Evolutionary conservation across 2,329 filamentous ascomycete genomes (phyloP).

Genomic region (Aspergillus jensenii): DNA sequence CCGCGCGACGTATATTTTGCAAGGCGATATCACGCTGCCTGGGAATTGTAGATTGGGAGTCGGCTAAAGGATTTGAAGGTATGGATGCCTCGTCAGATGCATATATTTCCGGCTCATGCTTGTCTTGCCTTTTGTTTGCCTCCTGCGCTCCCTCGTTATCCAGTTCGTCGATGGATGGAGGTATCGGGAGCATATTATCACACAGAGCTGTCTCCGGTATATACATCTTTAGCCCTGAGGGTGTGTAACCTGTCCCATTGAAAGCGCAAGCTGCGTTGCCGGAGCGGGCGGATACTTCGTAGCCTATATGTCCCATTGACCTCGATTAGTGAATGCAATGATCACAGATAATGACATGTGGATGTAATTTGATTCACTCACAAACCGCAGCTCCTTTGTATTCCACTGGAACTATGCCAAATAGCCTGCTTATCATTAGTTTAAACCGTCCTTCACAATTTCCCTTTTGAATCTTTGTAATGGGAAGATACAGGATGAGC

Average conservation of each 20-base stretch:
- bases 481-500: background rate
- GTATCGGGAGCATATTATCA: background rate
- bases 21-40: background rate
- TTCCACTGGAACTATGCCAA: conserved; percentile 14
- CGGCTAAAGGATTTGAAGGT: background rate
- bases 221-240: background rate
- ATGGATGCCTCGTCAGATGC: background rate
- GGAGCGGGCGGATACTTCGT: conserved; percentile 11
- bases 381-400: conserved; percentile 18
- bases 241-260: conserved; percentile 25
- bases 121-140: background rate
- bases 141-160: background rate
- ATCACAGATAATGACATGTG: background rate
- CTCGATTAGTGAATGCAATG: background rate
- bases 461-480: too few relatives aligned
- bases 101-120: background rate
- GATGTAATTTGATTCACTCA: background rate
- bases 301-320: conserved; percentile 10
- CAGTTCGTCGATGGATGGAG: background rate
- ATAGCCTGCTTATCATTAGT: conserved; percentile 8
- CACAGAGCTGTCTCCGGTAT: conserved; percentile 20
- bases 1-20: background rate
- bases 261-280: conserved; percentile 27
- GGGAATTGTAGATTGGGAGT: background rate
- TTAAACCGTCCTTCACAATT: background rate